Evolutionary conservation across 306 rosid genomes (phyloP), one percentile per base, ranked within the genome.

Genomic region (Lathyrus sativus): DNA sequence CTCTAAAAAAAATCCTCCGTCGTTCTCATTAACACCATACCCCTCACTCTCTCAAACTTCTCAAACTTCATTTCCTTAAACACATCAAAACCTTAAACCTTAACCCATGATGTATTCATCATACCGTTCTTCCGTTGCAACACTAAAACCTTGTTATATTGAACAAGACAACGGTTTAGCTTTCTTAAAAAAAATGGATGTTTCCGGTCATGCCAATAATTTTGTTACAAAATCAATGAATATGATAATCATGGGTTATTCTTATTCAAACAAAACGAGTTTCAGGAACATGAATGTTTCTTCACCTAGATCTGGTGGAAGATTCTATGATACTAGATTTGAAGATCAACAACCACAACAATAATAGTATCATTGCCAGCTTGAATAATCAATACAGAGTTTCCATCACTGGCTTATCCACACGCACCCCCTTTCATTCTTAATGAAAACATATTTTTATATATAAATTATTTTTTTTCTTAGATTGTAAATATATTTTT

Each of bases 281-380:
- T 66, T 79, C 53, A 74, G 87, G 14, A 75, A 59, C 70, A 63
- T 74, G 11, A 67, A 79, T 11, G 33, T 57, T 55, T 67, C 76
- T 0, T 87, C 92, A 2, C 85, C 95, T 0, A 92, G 97, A 82
- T 86, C 91, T 74, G 80, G 85, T 72, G 84, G 85, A 44, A 65
- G 95, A 80, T 87, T 81, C 66, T 83, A 76, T 37, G 96, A 85
- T 56, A 38, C 90, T 3, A 86, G 89, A 79, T 86, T 86, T 37
- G 96, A 89, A 56, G 95, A 89, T 55, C 88, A 76, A 3, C 88
- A 68, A 11, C 91, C 93, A 13, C 89, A 90, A n/a, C n/a, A n/a
- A n/a, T n/a, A n/a, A n/a, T n/a, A n/a, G n/a, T n/a, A n/a, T n/a
- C n/a, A n/a, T n/a, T n/a, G n/a, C n/a, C n/a, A n/a, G n/a, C n/a